Evolutionary conservation across 768 basidiomycete species (phyloP).

Genomic region (Russula sp.): DNA sequence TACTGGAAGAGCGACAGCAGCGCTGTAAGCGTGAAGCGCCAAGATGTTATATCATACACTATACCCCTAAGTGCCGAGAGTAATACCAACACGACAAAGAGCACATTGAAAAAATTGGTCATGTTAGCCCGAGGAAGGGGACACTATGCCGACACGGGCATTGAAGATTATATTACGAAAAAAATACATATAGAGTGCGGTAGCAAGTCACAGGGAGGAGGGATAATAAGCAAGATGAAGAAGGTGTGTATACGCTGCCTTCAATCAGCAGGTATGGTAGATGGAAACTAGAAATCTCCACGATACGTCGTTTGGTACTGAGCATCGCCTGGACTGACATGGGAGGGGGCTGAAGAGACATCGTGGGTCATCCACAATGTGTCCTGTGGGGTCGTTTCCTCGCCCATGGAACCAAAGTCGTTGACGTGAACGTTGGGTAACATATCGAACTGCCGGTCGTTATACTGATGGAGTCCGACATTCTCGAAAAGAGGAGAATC

Average conservation of each 20-base stretch:
- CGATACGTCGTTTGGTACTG: not conserved
- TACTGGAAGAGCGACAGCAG: too few relatives aligned
- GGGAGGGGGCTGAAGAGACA: not conserved
- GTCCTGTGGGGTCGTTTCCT: not conserved
- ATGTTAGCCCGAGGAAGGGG: too few relatives aligned
- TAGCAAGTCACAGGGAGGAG: not conserved
- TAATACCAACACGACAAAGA: too few relatives aligned
- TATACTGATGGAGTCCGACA: not conserved
- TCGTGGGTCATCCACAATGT: not conserved
- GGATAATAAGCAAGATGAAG: not conserved
- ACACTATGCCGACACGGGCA: too few relatives aligned
- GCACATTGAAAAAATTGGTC: too few relatives aligned
- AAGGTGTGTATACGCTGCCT: too few relatives aligned
- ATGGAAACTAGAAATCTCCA: not conserved
- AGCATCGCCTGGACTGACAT: not conserved
- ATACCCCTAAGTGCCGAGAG: too few relatives aligned
- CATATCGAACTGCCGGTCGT: not conserved
- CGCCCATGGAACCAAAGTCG: not conserved
- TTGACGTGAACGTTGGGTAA: not conserved
- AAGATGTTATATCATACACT: too few relatives aligned
- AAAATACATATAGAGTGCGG: too few relatives aligned
- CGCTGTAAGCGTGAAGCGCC: too few relatives aligned
- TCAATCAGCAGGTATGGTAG: not conserved
- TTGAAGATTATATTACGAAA: too few relatives aligned
- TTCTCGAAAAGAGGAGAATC: not conserved